These are phyloP conservation scores for Talaromyces adpressus DNA, from an alignment of 495 filamentous ascomycete genomes.

Conservation along the genomic window DNA sequence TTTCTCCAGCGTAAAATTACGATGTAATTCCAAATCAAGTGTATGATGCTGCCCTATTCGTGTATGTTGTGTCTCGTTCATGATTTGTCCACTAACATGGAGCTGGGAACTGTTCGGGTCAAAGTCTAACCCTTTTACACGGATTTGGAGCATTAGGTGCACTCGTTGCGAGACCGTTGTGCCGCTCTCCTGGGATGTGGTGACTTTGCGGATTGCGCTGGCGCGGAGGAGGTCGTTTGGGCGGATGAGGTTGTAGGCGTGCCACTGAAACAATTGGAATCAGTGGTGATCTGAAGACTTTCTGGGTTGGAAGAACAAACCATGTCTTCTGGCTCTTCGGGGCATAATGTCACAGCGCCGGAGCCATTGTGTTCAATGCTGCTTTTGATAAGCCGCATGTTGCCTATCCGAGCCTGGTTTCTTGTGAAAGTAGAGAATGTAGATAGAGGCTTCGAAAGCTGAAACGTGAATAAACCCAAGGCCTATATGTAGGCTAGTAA, in stretches of 20 bases:
- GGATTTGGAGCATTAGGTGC: conserved; percentile 70
- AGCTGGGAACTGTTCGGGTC: conserved; percentile 77
- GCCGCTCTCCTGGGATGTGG: conserved; percentile 60
- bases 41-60: conserved; percentile 84
- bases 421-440: background rate
- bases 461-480: background rate
- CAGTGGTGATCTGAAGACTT: background rate
- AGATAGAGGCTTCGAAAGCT: background rate
- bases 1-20: conserved; percentile 81
- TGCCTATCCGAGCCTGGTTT: background rate
- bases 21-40: conserved; percentile 78
- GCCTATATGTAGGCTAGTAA: too few species aligned
- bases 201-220: conserved; percentile 75
- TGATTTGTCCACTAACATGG: conserved; percentile 77
- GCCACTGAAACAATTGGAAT: conserved; percentile 56
- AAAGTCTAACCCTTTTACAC: conserved; percentile 80
- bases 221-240: conserved; percentile 73
- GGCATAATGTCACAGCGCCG: conserved; percentile 71
- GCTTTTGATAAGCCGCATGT: conserved; percentile 65
- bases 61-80: conserved; percentile 76
- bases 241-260: conserved; percentile 90
- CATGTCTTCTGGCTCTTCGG: conserved; percentile 96
- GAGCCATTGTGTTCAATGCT: conserved; percentile 71
- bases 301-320: conserved; percentile 32
- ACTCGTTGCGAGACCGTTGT: conserved; percentile 68